Evolutionary conservation across 2,329 filamentous ascomycete genomes (phyloP).

Genomic region (Furcasterigmium sp.): DNA sequence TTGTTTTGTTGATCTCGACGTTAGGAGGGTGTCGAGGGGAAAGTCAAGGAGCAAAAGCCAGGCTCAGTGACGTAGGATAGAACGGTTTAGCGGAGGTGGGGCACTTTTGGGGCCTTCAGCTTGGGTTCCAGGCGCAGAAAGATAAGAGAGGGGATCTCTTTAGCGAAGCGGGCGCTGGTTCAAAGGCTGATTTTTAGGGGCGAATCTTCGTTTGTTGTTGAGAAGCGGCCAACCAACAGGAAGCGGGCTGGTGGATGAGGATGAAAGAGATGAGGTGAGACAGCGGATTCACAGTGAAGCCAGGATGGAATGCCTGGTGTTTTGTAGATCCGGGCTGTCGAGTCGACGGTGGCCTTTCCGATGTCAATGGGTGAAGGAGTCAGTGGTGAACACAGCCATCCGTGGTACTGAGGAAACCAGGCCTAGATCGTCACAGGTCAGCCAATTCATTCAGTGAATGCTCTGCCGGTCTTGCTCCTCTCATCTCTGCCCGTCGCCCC

Average conservation of each 20-base stretch:
- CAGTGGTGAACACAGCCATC: constrained; percentile 13
- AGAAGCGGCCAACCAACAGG: neutral
- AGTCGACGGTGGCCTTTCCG: too few species aligned
- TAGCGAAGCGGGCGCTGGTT: neutral
- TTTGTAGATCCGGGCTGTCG: too few species aligned
- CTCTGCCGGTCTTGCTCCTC: too few species aligned
- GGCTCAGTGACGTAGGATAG: too few species aligned
- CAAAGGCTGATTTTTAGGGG: neutral
- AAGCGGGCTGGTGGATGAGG: neutral
- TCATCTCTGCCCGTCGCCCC: neutral
- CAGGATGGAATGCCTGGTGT: neutral
- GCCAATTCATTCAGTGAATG: too few species aligned
- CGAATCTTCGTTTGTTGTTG: neutral
- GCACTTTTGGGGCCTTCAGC: too few species aligned
- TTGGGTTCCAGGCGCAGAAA: too few species aligned
- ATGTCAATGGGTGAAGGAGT: constrained; percentile 6
- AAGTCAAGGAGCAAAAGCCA: neutral
- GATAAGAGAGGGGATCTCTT: too few species aligned
- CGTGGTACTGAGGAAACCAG: too few species aligned
- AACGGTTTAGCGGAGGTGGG: too few species aligned
- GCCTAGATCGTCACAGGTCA: too few species aligned
- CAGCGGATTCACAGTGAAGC: neutral
- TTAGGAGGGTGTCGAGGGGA: neutral
- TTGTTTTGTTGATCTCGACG: neutral
- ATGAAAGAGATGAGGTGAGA: neutral